A percentile compares a stretch with the other conserved stretches of the same genome.
These are phyloP conservation scores for Bullera alba DNA, from an alignment of 768 basidiomycete species.

Conservation along the genomic window DNA sequence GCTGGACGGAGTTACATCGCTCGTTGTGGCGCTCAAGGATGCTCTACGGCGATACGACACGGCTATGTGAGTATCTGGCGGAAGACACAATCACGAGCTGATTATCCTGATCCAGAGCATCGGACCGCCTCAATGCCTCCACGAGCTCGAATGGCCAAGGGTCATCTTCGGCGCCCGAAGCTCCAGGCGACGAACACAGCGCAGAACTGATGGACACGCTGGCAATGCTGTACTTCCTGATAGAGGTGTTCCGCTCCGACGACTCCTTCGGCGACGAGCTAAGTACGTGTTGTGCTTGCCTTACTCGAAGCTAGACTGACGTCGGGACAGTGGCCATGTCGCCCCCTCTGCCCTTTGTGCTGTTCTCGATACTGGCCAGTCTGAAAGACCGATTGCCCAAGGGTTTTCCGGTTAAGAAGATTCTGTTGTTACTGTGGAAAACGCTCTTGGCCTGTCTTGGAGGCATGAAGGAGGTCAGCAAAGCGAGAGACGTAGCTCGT, in stretches of 20 bases:
- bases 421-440: constrained; percentile 92
- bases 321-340: constrained; percentile 93
- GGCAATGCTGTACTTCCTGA: constrained; percentile 88
- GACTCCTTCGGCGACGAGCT: constrained; percentile 94
- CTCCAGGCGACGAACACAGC: constrained; percentile 28
- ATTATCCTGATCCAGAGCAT: neutral
- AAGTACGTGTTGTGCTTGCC: constrained; percentile 55
- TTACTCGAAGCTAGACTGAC: constrained; percentile 3
- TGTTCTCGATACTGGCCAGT: constrained; percentile 82
- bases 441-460: constrained; percentile 84
- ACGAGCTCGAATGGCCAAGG: neutral
- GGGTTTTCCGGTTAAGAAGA: constrained; percentile 95
- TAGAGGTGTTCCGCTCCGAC: constrained; percentile 87
- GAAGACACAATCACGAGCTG: neutral
- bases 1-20: constrained; percentile 72
- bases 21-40: constrained; percentile 83
- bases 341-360: constrained; percentile 84
- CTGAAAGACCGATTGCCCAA: constrained; percentile 88
- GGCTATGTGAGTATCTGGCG: constrained; percentile 13
- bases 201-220: constrained; percentile 48
- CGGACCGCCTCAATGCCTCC: neutral
- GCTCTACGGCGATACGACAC: constrained; percentile 76
- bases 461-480: constrained; percentile 74
- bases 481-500: constrained; percentile 75
- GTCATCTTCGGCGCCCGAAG: constrained; percentile 10